A percentile compares a stretch with the other conserved stretches of the same genome.
These are phyloP conservation scores for Ploettnerulaceae sp. DNA, from an alignment of 2,329 filamentous ascomycete species.

Conservation along the genomic window DNA sequence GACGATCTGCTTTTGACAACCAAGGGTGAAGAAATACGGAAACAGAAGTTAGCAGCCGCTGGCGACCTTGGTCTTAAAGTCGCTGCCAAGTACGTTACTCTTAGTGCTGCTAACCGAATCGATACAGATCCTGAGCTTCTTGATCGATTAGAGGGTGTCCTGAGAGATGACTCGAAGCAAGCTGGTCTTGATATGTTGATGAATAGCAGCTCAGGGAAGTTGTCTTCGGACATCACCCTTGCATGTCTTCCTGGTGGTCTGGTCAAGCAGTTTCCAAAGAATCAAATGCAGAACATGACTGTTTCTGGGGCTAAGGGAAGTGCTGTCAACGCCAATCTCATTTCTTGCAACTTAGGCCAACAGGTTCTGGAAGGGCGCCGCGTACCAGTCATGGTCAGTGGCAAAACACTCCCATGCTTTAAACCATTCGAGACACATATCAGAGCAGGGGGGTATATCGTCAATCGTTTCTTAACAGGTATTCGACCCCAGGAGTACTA, in stretches of 20 bases:
- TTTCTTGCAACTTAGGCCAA: slow-evolving; percentile 95
- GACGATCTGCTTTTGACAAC: slow-evolving; percentile 86
- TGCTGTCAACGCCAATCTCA: slow-evolving; percentile 90
- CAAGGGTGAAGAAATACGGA: slow-evolving; percentile 68
- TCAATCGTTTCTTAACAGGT: slow-evolving; percentile 94
- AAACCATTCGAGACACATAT: slow-evolving; percentile 85
- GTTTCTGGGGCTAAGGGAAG: slow-evolving; percentile 92
- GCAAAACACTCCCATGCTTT: slow-evolving; percentile 93
- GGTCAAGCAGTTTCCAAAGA: slow-evolving; percentile 88
- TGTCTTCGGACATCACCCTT: slow-evolving; percentile 75
- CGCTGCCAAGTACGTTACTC: slow-evolving; percentile 81
- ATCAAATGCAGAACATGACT: slow-evolving; percentile 99
- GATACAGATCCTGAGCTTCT: slow-evolving; percentile 66
- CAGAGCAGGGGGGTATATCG: slow-evolving; percentile 87
- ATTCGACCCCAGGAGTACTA: slow-evolving; percentile 97
- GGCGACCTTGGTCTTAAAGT: slow-evolving; percentile 69
- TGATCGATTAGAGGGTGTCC: slow-evolving; percentile 77
- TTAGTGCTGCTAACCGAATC: slow-evolving; percentile 60
- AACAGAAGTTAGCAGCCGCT: slow-evolving; percentile 63
- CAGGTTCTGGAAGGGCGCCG: slow-evolving; percentile 92
- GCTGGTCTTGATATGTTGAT: slow-evolving; percentile 83
- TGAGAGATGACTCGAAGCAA: slow-evolving; percentile 88
- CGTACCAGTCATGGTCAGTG: slow-evolving; percentile 96
- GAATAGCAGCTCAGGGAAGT: slow-evolving; percentile 61
- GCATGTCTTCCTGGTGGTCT: slow-evolving; percentile 77